Evolutionary conservation across 306 rosid genomes (phyloP), one percentile per base, ranked within the genome.

Genomic region (Sesbania bispinosa): DNA sequence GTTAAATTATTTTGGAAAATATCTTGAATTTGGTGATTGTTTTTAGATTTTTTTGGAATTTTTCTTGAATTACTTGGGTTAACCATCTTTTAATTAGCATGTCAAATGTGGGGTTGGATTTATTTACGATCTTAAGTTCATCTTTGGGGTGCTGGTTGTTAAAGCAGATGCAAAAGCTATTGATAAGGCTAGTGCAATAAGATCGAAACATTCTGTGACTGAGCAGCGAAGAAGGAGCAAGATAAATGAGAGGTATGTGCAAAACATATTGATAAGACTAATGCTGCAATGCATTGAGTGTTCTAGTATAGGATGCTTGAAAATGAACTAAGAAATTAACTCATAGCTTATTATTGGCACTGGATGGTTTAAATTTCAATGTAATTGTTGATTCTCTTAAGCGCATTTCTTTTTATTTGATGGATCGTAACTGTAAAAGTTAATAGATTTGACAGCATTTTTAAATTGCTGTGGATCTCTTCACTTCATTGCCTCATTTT

Each of bases 161-260:
- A 76, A 74, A 73, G 39, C 85, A 92, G 96, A 95, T 85, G 85
- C 75, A 10, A 95, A 88, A 87, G 85, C 83, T 80, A 78, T 75
- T 64, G 96, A 89, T 50, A 95, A 89, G 81, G 97, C 97, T 76
- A 89, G 79, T 79, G 93, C 83, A 3, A 80, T 82, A 60, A 79
- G 96, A 71, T 92, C 97, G 5, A 95, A 95, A 72, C 99, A 95
- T 81, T 95, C 99, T 7, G 97, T 95, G 1, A 95, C 99, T 5
- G 99, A 95, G 85, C 97, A 95, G 92, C 91, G 93, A n/a, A 85
- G 97, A 65, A 82, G 99, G 78, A 95, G 99, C 93, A 95, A 95
- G 89, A 95, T 95, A 80, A 95, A 95, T 64, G 99, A 95, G 90
- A 89, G 99, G 99, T 95, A 79, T 67, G 77, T 62, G 41, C 62